Evolutionary conservation across 2,329 filamentous ascomycete genomes (phyloP), one percentile per base, ranked within the genome.

Genomic region (Aspergillus sp.): DNA sequence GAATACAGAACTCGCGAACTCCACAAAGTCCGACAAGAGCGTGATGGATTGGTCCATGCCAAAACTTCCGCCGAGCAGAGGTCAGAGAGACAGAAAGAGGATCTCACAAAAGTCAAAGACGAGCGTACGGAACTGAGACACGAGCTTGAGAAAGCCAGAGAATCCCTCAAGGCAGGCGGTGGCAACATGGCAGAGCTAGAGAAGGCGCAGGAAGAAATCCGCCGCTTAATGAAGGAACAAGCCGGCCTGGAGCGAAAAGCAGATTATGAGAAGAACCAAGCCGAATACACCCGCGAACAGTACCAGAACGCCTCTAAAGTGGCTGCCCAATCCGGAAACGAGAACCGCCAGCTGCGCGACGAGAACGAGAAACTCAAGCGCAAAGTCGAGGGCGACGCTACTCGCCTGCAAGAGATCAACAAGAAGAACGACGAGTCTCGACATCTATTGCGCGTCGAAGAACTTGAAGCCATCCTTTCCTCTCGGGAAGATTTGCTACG

Each of bases 251-350:
- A 68, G 47, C 63, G 63, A 39, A 68, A 65, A 42, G 60, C 69
- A 2, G 66, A 73, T 9, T 72, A 67, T 44, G 70, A 68, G 43
- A 63, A 60, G 39, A 68, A 68, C 7, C 72, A 74, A 50, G 64
- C 70, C 6, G 72, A 74, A 42, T 74, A 74, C 50, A 72, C 67
- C 5, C 67, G 72, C 35, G 62, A 68, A 49, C 71, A 74, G 54
- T 75, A 75, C 46, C 73, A 75, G 51, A 70, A 65, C 25, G 72
- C 71, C 9, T 75, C 72, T 5, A 71, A 60, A 5, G 62, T 63
- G 7, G 73, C 71, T 1, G 70, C 69, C 17, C 70, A 73, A 41
- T 63, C 69, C 6, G 65, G 60, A 5, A 66, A 59, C 39, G 68
- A 74, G 51, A 53, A 59, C 30, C 64, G 62, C 7, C 64, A 66